Conservation (phyloP, 192 early-diverging fungal species). For the Coemansia sp. region DNA sequence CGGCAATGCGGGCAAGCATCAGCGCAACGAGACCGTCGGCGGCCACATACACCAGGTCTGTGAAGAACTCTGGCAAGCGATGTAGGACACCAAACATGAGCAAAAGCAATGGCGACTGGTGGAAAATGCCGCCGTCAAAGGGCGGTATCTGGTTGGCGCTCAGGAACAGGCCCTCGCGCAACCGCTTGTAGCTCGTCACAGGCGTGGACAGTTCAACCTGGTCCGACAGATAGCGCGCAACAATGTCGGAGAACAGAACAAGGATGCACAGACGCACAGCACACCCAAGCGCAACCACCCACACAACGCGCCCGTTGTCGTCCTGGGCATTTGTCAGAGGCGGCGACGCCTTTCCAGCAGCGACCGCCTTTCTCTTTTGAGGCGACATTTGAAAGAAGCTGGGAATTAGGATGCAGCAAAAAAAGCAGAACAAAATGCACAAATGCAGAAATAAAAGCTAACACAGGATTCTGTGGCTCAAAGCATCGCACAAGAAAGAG, state of each 20-base stretch:
- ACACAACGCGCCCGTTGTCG: conserved; percentile 22
- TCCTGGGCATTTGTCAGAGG: background rate
- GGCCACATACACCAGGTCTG: conserved; percentile 58
- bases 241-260: conserved; percentile 34
- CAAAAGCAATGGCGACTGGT: conserved; percentile 86
- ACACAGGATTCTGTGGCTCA: too few species aligned
- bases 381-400: background rate
- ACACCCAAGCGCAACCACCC: conserved; percentile 17
- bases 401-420: background rate
- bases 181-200: conserved; percentile 81
- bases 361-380: background rate
- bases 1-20: conserved; percentile 61
- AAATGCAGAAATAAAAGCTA: too few species aligned
- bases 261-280: conserved; percentile 48
- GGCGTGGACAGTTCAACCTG: conserved; percentile 85
- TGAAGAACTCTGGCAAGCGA: conserved; percentile 56
- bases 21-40: conserved; percentile 69
- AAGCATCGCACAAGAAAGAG: too few species aligned
- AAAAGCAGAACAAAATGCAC: background rate
- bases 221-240: conserved; percentile 51
- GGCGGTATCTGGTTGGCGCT: conserved; percentile 72
- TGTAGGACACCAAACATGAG: conserved; percentile 67
- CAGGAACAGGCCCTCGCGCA: conserved; percentile 84
- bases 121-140: conserved; percentile 86
- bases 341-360: background rate